A percentile compares a stretch with the other conserved stretches of the same genome.
phyloP scores from a whole-genome alignment of 768 basidiomycete genomes.

The Phlegmacium glaucopus region DNA sequence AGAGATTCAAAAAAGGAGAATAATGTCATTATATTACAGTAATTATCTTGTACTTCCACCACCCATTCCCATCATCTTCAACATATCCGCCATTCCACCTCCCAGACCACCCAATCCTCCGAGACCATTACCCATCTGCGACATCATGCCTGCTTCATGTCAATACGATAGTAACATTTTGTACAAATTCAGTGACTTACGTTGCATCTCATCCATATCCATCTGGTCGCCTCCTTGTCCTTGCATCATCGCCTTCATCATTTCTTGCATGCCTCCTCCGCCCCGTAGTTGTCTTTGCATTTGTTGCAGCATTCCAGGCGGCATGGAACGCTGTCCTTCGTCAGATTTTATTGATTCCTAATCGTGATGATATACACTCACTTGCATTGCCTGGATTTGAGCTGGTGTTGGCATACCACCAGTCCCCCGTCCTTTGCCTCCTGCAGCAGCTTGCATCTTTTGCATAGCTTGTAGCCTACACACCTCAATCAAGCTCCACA shows the following conservation, averaged over 20 bases:
- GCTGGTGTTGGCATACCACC: conserved; percentile 90
- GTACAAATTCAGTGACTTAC: conserved; percentile 37
- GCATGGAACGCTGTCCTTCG: conserved; percentile 72
- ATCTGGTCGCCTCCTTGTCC: conserved; percentile 86
- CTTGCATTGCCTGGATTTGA: conserved; percentile 94
- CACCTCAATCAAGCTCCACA: not conserved
- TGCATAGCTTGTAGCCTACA: conserved; percentile 82
- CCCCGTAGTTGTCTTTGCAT: conserved; percentile 80
- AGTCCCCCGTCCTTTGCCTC: conserved; percentile 81
- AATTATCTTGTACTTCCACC: conserved; percentile 32
- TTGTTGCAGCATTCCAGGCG: conserved; percentile 93
- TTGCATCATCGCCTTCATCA: conserved; percentile 99
- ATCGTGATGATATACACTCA: conserved; percentile 34
- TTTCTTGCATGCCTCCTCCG: conserved; percentile 92
- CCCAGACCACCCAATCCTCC: conserved; percentile 59
- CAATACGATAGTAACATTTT: not conserved
- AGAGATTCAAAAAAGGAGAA: conserved; percentile 46
- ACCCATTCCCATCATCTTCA: conserved; percentile 89
- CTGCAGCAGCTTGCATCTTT: conserved; percentile 86
- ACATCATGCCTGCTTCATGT: conserved; percentile 73
- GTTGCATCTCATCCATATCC: conserved; percentile 95
- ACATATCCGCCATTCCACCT: conserved; percentile 65
- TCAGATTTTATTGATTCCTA: not conserved
- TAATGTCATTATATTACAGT: conserved; percentile 13
- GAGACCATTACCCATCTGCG: conserved; percentile 74